Percentiles rank a stretch among this genome's conserved stretches.
These are phyloP conservation scores for Kluyveromyces sp. DNA, from an alignment of 1,139 yeast genomes.

Conservation along the genomic window DNA sequence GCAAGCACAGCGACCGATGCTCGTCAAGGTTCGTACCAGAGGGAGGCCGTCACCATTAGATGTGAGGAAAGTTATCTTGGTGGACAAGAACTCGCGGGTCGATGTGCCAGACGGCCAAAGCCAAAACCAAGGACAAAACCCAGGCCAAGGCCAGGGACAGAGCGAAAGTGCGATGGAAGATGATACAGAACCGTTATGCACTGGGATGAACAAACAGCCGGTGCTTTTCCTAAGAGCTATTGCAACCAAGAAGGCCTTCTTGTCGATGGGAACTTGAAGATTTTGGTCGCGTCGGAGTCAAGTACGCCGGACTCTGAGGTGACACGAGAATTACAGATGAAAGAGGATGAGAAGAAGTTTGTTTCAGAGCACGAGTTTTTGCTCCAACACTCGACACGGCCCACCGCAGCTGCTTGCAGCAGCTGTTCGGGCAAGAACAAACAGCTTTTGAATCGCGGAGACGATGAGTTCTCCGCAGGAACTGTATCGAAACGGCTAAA, in stretches of 20 bases:
- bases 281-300: constrained; percentile 11
- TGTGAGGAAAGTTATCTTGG: constrained; percentile 28
- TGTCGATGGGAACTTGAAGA: constrained; percentile 25
- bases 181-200: constrained; percentile 10
- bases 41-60: constrained; percentile 57
- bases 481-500: neutral
- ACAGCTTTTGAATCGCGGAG: too few species aligned
- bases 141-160: neutral
- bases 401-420: neutral
- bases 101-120: constrained; percentile 4
- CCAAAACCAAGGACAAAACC: too few species aligned
- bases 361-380: constrained; percentile 25
- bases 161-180: constrained; percentile 3
- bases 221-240: constrained; percentile 25
- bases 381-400: constrained; percentile 6
- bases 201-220: constrained; percentile 26
- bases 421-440: neutral
- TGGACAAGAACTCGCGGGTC: constrained; percentile 24
- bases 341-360: constrained; percentile 13
- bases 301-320: constrained; percentile 2
- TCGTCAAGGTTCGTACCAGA: constrained; percentile 78
- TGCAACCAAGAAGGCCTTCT: constrained; percentile 24
- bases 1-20: constrained; percentile 76
- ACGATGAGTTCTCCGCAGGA: too few species aligned
- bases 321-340: neutral